phyloP scores from a whole-genome alignment of 768 basidiomycete species.

The Aureoboletus auriporus region DNA sequence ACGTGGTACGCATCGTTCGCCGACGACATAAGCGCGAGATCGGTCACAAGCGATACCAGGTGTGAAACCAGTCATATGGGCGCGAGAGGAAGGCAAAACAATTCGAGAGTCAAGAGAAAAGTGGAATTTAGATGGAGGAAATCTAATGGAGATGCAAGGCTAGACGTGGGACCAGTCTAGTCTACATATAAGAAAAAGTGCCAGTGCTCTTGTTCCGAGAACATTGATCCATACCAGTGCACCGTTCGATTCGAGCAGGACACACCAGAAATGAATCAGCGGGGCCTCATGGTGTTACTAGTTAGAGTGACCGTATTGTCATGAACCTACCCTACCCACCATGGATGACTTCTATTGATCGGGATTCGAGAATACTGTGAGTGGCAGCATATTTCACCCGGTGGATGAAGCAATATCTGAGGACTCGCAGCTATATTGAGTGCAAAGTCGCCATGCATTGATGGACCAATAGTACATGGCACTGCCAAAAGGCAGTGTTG shows the following conservation, averaged over 20 bases:
- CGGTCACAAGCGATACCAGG: not conserved
- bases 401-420: no score
- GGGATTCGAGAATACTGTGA: no score
- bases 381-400: no score
- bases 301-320: not conserved
- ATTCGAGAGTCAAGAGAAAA: not conserved
- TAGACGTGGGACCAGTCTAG: conserved; percentile 8
- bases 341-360: no score
- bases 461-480: no score
- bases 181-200: conserved; percentile 7
- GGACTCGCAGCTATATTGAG: no score
- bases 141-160: not conserved
- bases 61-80: conserved; percentile 4
- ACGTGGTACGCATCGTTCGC: conserved; percentile 8
- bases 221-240: conserved; percentile 7
- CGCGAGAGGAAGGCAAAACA: not conserved
- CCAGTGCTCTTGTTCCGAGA: not conserved
- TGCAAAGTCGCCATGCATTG: no score
- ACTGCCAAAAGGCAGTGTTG: no score
- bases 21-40: conserved; percentile 16
- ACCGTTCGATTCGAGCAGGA: conserved; percentile 1
- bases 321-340: not conserved
- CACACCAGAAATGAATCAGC: not conserved
- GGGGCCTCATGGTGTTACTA: not conserved
- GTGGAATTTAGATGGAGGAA: not conserved